Base-by-base conservation (phyloP, 2,329 filamentous ascomycete genomes). In the Aspergillus neoniger region DNA sequence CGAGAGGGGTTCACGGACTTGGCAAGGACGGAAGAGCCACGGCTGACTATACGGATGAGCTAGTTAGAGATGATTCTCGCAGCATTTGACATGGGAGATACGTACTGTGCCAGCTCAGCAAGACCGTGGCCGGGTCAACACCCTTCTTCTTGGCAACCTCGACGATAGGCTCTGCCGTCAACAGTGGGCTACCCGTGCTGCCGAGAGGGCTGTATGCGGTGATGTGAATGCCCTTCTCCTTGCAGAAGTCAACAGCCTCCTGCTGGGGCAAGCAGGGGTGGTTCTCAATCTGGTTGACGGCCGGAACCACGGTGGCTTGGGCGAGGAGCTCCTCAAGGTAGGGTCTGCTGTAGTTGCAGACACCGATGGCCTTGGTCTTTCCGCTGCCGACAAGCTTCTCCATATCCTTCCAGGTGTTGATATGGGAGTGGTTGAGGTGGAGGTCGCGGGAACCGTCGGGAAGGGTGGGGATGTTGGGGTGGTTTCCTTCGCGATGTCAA, bases 231-330 rank as follows among this genome's bases (percentile, higher is more conserved):
- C 79, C 79, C 65, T 80, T 80, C 30, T 76, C 67, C 51, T 79
- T 76, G 70, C 83, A 83, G 68, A 80, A 83, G 53, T 81, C 76
- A 28, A 84, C 72, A 65, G 82, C 81, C 57, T 83, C 80, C 59
- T 79, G 74, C 66, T 86, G 85, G 38, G 82, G 84, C 14, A 86
- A 75, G 49, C 91, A 91, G 0, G 91, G 90, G 76, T 95, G 89
- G 70, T 85, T 88, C 79, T 94, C 91, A 70, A 94, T 90, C 81
- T 95, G 91, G 79, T 94, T 93, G 63, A 90, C 84, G 6, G 85
- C 87, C 0, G 91, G 91, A 3, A 80, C 72, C 62, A 89, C 73
- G 67, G 82, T 84, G 54, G 87, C 87, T 5, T 86, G 85, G 71
- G 75, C 65, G 23, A 85, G 76, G 19, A 88, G 77, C 57, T 83